These are phyloP conservation scores for Fusarium dlaminii DNA, from an alignment of 2,329 filamentous ascomycete genomes.

Conservation along the genomic window DNA sequence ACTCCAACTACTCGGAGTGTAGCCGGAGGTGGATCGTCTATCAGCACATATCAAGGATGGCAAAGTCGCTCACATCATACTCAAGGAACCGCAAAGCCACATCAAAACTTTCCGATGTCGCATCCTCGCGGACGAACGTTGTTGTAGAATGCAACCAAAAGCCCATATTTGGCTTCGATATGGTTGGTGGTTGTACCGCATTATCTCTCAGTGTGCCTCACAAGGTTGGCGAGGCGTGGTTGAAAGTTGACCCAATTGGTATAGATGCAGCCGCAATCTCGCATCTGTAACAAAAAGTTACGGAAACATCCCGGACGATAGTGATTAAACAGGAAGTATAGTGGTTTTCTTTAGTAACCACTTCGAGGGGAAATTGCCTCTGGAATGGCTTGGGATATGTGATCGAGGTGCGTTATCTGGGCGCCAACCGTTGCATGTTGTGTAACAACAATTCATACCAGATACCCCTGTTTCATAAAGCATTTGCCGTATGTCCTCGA, in stretches of 20 bases:
- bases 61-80: slow-evolving; percentile 14
- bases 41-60: not conserved
- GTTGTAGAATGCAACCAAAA: slow-evolving; percentile 17
- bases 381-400: slow-evolving; percentile 6
- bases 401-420: not conserved
- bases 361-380: not conserved
- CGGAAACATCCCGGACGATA: not conserved
- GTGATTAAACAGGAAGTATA: not conserved
- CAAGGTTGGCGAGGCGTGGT: slow-evolving; percentile 21
- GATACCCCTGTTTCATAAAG: slow-evolving; percentile 12
- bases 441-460: slow-evolving; percentile 3
- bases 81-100: slow-evolving; percentile 5
- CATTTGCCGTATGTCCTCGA: slow-evolving; percentile 11
- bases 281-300: not conserved
- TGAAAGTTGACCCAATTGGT: slow-evolving; percentile 19
- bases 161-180: not conserved
- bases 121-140: slow-evolving; percentile 21
- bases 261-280: slow-evolving; percentile 29
- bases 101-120: slow-evolving; percentile 30
- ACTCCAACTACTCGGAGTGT: slow-evolving; percentile 6
- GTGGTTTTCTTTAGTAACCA: not conserved
- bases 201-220: slow-evolving; percentile 11
- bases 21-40: slow-evolving; percentile 19
- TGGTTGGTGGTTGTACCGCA: slow-evolving; percentile 30
- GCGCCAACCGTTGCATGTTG: slow-evolving; percentile 8